phyloP scores from a whole-genome alignment of 352 stramenopile genomes.

The Pythium insidiosum region DNA sequence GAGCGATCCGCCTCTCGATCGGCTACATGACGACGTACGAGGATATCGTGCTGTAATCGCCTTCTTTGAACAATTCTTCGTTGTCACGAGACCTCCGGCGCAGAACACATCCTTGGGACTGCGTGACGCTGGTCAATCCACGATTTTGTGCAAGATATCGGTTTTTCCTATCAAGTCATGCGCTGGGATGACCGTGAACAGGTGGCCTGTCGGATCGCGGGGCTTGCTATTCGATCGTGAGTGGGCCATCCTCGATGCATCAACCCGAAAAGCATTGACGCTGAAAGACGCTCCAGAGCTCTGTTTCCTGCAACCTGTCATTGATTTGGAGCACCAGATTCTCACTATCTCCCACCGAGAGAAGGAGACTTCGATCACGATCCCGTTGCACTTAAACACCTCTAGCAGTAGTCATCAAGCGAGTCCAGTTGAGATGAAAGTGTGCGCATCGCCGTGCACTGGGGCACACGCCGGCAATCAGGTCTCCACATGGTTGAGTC shows the following conservation, averaged over 20 bases:
- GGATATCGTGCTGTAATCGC: constrained; percentile 40
- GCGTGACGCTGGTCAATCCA: neutral
- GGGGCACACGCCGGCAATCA: constrained; percentile 35
- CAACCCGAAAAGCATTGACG: constrained; percentile 32
- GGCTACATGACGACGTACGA: constrained; percentile 79
- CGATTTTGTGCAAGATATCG: constrained; percentile 35
- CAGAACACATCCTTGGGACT: too few relatives aligned
- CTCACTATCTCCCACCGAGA: constrained; percentile 32
- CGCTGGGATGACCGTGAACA: constrained; percentile 33
- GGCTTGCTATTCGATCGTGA: constrained; percentile 64
- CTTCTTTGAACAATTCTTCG: constrained; percentile 54
- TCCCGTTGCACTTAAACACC: constrained; percentile 3
- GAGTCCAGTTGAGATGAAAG: constrained; percentile 24
- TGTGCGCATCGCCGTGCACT: constrained; percentile 46
- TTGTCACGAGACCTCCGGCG: constrained; percentile 5
- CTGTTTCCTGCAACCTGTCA: constrained; percentile 45
- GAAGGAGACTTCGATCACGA: neutral
- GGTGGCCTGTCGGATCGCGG: constrained; percentile 52
- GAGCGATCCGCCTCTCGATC: constrained; percentile 56
- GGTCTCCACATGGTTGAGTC: constrained; percentile 60
- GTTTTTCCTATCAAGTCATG: constrained; percentile 79
- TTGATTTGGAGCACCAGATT: constrained; percentile 49
- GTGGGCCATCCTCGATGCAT: constrained; percentile 58
- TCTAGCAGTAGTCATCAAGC: constrained; percentile 1
- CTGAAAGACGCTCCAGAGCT: constrained; percentile 51